These are phyloP conservation scores for Aspergillus hancockii DNA, from an alignment of 495 filamentous ascomycete genomes.

Conservation along the genomic window DNA sequence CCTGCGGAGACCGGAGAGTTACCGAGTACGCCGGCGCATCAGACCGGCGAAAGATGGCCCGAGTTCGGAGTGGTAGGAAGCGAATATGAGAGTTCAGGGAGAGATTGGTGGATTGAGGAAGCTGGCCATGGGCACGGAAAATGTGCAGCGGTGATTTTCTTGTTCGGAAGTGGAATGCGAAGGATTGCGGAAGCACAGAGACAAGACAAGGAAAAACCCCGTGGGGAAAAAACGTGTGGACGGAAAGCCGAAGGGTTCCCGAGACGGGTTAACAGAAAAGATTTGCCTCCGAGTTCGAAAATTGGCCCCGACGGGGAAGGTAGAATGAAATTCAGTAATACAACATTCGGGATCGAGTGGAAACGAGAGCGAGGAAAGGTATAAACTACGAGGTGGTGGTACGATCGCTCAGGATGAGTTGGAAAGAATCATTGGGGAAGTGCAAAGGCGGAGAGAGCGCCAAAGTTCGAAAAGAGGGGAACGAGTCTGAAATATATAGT, in stretches of 20 bases:
- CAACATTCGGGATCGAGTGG: not conserved
- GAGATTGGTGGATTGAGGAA: not conserved
- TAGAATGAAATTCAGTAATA: not conserved
- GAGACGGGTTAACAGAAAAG: not conserved
- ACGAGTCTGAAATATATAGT: not conserved
- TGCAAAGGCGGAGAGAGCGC: not conserved
- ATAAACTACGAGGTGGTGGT: not conserved
- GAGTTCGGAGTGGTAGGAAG: not conserved
- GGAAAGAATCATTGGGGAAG: not conserved
- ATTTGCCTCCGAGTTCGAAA: not conserved
- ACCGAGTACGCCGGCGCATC: conserved; percentile 3
- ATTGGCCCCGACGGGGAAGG: not conserved
- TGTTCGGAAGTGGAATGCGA: not conserved
- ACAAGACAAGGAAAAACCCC: conserved; percentile 2
- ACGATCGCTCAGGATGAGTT: not conserved
- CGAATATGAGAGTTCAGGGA: not conserved
- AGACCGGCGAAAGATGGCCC: conserved; percentile 4
- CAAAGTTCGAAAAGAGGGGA: conserved; percentile 5
- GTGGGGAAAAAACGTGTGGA: conserved; percentile 10
- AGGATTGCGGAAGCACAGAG: not conserved
- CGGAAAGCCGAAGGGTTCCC: conserved; percentile 6
- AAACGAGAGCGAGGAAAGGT: not conserved
- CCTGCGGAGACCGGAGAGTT: conserved; percentile 4
- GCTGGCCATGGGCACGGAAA: not conserved
- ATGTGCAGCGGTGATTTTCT: not conserved